phyloP scores from a whole-genome alignment of 805 yeast genomes.

The Ogataea corticis region DNA sequence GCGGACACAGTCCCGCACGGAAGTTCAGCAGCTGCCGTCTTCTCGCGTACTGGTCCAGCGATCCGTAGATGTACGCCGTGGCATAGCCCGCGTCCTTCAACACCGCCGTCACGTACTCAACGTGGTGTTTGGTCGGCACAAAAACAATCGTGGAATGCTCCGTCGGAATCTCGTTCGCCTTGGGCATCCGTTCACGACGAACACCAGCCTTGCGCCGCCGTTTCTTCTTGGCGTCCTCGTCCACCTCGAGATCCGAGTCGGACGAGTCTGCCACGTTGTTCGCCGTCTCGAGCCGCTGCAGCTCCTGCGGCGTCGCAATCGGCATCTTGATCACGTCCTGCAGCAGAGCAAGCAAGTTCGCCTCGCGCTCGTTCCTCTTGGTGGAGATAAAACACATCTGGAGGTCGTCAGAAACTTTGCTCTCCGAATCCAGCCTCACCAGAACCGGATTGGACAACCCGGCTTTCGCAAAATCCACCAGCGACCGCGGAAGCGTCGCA shows the following conservation, averaged over 20 bases:
- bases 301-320: slow-evolving; percentile 68
- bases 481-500: slow-evolving; percentile 89
- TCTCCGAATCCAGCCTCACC: slow-evolving; percentile 89
- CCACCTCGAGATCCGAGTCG: slow-evolving; percentile 52
- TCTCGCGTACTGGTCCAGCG: slow-evolving; percentile 94
- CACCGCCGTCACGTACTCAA: slow-evolving; percentile 78
- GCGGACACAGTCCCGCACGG: slow-evolving; percentile 75
- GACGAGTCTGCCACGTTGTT: slow-evolving; percentile 51
- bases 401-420: slow-evolving; percentile 84
- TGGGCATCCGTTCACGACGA: slow-evolving; percentile 62
- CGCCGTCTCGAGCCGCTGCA: slow-evolving; percentile 49
- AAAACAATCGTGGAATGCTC: slow-evolving; percentile 86
- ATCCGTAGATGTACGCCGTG: slow-evolving; percentile 86
- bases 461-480: slow-evolving; percentile 97
- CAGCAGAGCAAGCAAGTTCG: slow-evolving; percentile 71
- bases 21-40: slow-evolving; percentile 83
- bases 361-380: slow-evolving; percentile 86
- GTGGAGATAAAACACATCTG: slow-evolving; percentile 86
- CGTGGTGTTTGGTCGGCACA: slow-evolving; percentile 97
- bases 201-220: slow-evolving; percentile 38
- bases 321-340: slow-evolving; percentile 88
- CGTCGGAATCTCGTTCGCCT: slow-evolving; percentile 83
- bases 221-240: slow-evolving; percentile 31
- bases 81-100: slow-evolving; percentile 81
- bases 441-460: slow-evolving; percentile 91